Conservation (phyloP, 139 green algal species). For the Dunaliella sp. region DNA sequence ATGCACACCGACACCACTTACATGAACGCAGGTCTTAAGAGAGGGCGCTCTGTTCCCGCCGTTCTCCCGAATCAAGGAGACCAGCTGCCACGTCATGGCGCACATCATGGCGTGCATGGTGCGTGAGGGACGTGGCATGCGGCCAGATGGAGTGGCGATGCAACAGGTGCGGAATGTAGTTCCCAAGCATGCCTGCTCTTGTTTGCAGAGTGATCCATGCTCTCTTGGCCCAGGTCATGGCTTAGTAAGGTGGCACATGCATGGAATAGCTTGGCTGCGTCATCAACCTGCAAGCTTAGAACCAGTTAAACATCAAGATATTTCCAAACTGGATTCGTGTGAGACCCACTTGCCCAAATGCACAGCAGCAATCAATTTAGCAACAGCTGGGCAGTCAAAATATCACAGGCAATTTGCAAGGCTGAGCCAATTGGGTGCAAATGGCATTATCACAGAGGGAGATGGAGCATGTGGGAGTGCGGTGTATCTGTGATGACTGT, state of each 20-base stretch:
- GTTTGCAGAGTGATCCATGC: no score
- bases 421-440: no score
- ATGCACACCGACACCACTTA: no score
- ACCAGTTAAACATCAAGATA: background rate
- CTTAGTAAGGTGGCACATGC: background rate
- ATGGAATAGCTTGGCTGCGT: background rate
- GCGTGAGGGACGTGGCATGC: background rate
- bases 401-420: no score
- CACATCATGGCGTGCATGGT: background rate
- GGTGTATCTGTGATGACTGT: no score
- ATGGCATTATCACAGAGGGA: no score
- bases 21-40: conserved; percentile 10
- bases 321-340: no score
- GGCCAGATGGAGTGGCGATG: background rate
- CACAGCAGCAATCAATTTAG: no score
- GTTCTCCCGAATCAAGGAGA: conserved; percentile 48
- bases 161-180: background rate
- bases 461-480: no score
- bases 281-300: background rate
- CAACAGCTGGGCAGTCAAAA: no score
- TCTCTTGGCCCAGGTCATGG: background rate
- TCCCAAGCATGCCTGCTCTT: background rate
- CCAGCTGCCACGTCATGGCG: conserved; percentile 29
- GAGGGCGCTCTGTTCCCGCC: conserved; percentile 39
- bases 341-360: no score